These are phyloP conservation scores for Trypanosomatidae sp. DNA, from an alignment of 208 protist genomes.

Conservation along the genomic window DNA sequence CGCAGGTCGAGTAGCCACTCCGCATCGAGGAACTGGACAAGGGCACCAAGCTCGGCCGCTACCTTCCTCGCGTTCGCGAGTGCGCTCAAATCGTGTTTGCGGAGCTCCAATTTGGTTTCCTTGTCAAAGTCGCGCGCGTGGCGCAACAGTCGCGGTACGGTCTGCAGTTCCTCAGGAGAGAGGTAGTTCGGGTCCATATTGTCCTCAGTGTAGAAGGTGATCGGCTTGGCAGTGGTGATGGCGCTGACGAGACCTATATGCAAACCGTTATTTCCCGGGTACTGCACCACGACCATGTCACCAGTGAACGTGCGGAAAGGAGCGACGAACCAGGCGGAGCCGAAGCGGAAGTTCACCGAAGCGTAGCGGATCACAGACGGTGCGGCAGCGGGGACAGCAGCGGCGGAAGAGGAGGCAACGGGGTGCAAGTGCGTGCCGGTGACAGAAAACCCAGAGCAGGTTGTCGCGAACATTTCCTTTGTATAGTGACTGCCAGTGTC, in stretches of 20 bases:
- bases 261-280: constrained; percentile 51
- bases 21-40: constrained; percentile 71
- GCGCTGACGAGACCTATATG: constrained; percentile 80
- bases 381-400: constrained; percentile 4
- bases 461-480: background rate
- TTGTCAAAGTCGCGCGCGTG: constrained; percentile 80
- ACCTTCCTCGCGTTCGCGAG: constrained; percentile 56
- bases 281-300: constrained; percentile 88
- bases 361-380: constrained; percentile 60
- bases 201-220: constrained; percentile 67
- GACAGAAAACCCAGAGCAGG: constrained; percentile 9
- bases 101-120: constrained; percentile 72
- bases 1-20: constrained; percentile 86
- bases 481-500: constrained; percentile 21
- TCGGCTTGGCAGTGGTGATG: constrained; percentile 70
- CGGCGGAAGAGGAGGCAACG: background rate
- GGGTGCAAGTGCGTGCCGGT: constrained; percentile 17
- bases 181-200: constrained; percentile 67
- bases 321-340: constrained; percentile 84
- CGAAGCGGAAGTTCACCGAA: constrained; percentile 88
- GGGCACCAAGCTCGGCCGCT: constrained; percentile 47
- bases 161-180: constrained; percentile 47
- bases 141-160: constrained; percentile 69
- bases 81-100: constrained; percentile 61
- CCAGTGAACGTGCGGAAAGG: constrained; percentile 72